These are phyloP conservation scores for Cenchrus fungigraminus DNA, from an alignment of 176 grass and related monocot genomes.

Conservation along the genomic window DNA sequence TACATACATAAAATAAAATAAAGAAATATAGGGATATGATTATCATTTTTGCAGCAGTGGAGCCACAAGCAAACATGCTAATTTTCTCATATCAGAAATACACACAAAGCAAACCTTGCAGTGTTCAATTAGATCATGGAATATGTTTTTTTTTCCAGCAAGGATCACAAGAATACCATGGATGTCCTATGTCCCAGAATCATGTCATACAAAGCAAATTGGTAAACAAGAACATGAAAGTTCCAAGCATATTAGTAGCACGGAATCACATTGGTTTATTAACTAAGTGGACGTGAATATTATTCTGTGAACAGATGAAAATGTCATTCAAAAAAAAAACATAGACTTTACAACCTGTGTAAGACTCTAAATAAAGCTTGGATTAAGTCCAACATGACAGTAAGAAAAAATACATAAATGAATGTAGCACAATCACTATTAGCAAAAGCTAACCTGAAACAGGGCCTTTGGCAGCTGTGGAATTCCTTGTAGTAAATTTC, in stretches of 20 bases:
- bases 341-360: background rate
- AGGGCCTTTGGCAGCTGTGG: slow-evolving; percentile 81
- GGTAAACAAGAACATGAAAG: slow-evolving; percentile 14
- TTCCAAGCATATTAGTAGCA: background rate
- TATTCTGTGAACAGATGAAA: slow-evolving; percentile 25
- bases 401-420: slow-evolving; percentile 21
- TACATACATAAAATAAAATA: slow-evolving; percentile 16
- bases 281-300: background rate
- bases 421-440: slow-evolving; percentile 17
- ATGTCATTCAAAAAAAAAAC: background rate
- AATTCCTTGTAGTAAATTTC: slow-evolving; percentile 70
- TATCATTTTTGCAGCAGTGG: slow-evolving; percentile 13
- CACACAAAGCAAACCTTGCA: slow-evolving; percentile 31
- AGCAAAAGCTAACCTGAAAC: slow-evolving; percentile 76
- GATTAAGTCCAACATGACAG: slow-evolving; percentile 1
- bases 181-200: slow-evolving; percentile 21
- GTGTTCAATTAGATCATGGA: slow-evolving; percentile 10
- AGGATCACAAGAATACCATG: slow-evolving; percentile 4
- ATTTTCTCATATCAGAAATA: background rate
- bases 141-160: background rate
- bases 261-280: background rate
- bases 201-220: background rate
- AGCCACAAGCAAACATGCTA: background rate
- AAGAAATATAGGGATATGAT: background rate
- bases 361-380: background rate